Evolutionary conservation across 2,329 filamentous ascomycete species (phyloP), one percentile per base, ranked within the genome.

Genomic region (Teratosphaeriaceae sp.): DNA sequence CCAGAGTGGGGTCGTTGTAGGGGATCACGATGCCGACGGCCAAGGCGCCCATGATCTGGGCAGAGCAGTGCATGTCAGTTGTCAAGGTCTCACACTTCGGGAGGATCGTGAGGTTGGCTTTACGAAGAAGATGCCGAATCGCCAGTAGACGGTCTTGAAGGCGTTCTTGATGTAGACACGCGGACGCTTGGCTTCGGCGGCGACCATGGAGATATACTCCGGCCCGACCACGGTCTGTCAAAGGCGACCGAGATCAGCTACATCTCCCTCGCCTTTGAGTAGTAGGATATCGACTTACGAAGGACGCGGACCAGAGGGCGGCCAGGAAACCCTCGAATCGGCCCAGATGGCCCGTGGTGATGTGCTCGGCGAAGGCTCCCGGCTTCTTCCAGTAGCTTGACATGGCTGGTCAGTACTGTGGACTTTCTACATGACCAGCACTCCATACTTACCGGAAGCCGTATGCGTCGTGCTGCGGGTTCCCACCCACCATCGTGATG

Each of bases 111-210:
- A n/a, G n/a, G n/a, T n/a, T n/a, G n/a, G n/a, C n/a, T n/a, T n/a
- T n/a, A n/a, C n/a, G 60, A 72, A 73, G 60, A 73, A 73, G 46
- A 69, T 54, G 31, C 64, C 68, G 44, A 72, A 70, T 43, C 70
- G 67, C 55, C 60, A 67, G 60, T 70, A 71, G 24, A 72, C 65
- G 2, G 68, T 71, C 60, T 71, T 72, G 63, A 71, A 73, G 11
- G 70, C 70, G 38, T 59, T 61, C 56, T 71, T 71, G 58, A 73
- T 69, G 55, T 70, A 58, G 31, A 53, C 60, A 8, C 69, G 65
- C 4, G 70, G 70, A 16, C 65, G 63, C 53, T 68, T 69, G 8
- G 69, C 67, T 49, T 73, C 70, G 39, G 67, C 71, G 15, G 68
- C 62, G 15, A 71, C 69, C 65, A 73, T 72, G 36, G 65, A 63